Evolutionary conservation across 306 rosid species (phyloP).

Genomic region (Hippophae rhamnoides): DNA sequence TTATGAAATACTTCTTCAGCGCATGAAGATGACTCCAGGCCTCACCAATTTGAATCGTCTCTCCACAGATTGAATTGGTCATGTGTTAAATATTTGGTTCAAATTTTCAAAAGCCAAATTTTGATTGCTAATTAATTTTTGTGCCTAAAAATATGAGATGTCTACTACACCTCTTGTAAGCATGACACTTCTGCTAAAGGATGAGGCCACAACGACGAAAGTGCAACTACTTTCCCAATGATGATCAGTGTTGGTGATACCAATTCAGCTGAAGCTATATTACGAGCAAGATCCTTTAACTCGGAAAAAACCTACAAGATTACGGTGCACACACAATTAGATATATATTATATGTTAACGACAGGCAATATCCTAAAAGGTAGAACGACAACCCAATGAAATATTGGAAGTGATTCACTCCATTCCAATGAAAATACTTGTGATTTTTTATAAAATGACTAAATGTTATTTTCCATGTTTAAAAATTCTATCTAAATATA

Average conservation of each 20-base stretch:
- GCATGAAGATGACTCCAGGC: too few species aligned
- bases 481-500: too few species aligned
- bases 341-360: not conserved
- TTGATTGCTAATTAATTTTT: not conserved
- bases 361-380: not conserved
- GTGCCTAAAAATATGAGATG: not conserved
- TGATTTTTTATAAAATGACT: too few species aligned
- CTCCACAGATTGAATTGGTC: not conserved
- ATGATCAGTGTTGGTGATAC: constrained; percentile 78
- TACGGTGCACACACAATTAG: constrained; percentile 15
- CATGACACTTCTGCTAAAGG: constrained; percentile 37
- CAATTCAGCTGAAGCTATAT: constrained; percentile 43
- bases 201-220: constrained; percentile 72
- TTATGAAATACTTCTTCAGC: too few species aligned
- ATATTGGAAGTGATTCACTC: too few species aligned
- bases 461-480: too few species aligned
- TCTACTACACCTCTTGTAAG: constrained; percentile 35
- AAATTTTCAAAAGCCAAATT: constrained; percentile 7
- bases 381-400: too few species aligned
- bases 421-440: too few species aligned
- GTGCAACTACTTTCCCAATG: constrained; percentile 82
- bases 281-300: constrained; percentile 62
- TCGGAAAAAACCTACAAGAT: constrained; percentile 71
- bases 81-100: constrained; percentile 1
- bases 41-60: not conserved